Base-by-base conservation (phyloP, 2,329 filamentous ascomycete genomes). In the Phialophora macrospora region DNA sequence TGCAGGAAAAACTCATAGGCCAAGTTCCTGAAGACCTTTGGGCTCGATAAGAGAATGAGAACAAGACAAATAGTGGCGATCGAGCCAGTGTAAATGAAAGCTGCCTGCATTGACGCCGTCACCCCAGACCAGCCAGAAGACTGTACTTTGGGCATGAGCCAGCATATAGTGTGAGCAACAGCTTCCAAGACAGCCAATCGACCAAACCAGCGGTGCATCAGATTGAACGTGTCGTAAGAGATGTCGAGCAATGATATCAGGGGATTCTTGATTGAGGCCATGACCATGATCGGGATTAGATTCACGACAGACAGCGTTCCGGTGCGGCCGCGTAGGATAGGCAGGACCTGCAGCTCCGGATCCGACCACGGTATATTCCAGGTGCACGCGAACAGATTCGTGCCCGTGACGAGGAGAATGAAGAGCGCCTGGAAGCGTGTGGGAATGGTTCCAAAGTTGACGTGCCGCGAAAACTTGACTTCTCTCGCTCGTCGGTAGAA, bases 1-100 rank as follows among this genome's bases (percentile, higher is more conserved):
- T 91, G 92, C 72, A 98, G 85, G 80, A 99, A 99, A 0, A 92
- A 96, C 80, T 99, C 95, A 80, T 99, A 99, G 76, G 97, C 97
- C 46, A 93, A 93, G 77, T 97, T 94, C 67, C 95, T 89, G 59
- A 99, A 75, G 0, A 93, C 90, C 2, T 92, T 94, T 61, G 90
- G 81, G 9, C 92, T 89, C 30, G 89, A 81, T 59, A 96, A 73
- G 61, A 90, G 74, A 54, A 98, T 82, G 52, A 90, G 75, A 48
- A 86, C 72, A 75, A 97, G 85, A 44, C 85, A 83, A 56, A 85
- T 76, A n/a, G 73, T 72, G 63, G 75, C 74, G 70, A 83, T 75
- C 61, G 83, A 72, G n/a, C 82, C 82, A 60, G 73, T 75, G 22
- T 75, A 66, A 28, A 80, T 74, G 63, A 81, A 78, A 41, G 63